Evolutionary conservation across 2,329 filamentous ascomycete genomes (phyloP).

Genomic region (Fusarium transvaalense): DNA sequence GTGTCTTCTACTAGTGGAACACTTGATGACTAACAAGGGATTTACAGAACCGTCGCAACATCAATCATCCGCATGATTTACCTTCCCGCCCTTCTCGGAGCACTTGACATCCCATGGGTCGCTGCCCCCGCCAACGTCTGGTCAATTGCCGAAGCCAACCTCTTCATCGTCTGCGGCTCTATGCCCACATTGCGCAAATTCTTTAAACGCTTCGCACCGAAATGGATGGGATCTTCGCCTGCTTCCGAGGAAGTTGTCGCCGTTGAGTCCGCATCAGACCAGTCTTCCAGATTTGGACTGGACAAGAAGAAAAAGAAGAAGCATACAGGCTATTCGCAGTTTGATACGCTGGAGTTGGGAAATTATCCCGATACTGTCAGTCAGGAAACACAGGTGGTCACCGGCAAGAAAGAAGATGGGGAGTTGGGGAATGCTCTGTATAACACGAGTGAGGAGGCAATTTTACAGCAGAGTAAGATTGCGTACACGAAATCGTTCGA

Average conservation of each 20-base stretch:
- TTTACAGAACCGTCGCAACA: slow-evolving; percentile 49
- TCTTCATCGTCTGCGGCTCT: slow-evolving; percentile 55
- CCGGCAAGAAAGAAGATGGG: not conserved
- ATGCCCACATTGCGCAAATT: slow-evolving; percentile 60
- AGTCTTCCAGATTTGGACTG: not conserved
- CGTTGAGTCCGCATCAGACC: slow-evolving; percentile 23
- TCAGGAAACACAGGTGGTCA: not conserved
- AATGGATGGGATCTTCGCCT: slow-evolving; percentile 70
- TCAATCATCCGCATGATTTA: slow-evolving; percentile 49
- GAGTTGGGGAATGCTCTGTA: not conserved
- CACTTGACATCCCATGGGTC: slow-evolving; percentile 48
- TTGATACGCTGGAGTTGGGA: slow-evolving; percentile 19
- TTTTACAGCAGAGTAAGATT: slow-evolving; percentile 19
- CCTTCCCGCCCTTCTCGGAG: slow-evolving; percentile 39
- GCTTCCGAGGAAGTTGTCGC: slow-evolving; percentile 58
- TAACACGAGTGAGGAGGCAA: slow-evolving; percentile 22
- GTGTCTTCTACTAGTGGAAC: rapidly evolving
- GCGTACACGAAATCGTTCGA: slow-evolving; percentile 27
- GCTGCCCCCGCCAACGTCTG: slow-evolving; percentile 44
- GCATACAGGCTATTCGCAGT: slow-evolving; percentile 28
- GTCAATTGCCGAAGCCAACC: slow-evolving; percentile 54
- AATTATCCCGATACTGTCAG: not conserved
- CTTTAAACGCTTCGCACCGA: slow-evolving; percentile 68
- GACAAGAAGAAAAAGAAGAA: slow-evolving; percentile 26
- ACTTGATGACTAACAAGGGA: not conserved